phyloP scores from a whole-genome alignment of 768 basidiomycete genomes.

The Boletus huronensis region DNA sequence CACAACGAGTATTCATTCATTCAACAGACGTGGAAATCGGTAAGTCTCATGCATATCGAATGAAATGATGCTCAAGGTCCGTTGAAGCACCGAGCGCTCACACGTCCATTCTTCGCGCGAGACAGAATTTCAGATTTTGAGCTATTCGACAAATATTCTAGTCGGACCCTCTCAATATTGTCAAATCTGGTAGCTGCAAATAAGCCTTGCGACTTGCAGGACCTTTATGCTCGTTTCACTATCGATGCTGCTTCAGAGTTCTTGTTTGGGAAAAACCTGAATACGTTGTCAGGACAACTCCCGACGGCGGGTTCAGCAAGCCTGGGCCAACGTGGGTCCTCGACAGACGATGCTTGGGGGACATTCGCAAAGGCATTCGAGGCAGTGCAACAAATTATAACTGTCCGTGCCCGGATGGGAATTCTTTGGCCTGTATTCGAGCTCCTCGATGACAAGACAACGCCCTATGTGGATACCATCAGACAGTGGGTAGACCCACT shows the following conservation, averaged over 20 bases:
- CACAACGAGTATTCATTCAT: conserved; percentile 6
- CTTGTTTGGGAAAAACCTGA: conserved; percentile 62
- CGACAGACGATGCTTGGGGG: conserved; percentile 58
- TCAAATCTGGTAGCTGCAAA: conserved; percentile 36
- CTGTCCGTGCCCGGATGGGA: conserved; percentile 35
- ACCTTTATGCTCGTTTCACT: conserved; percentile 64
- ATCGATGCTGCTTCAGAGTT: conserved; percentile 73
- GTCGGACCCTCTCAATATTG: conserved; percentile 48
- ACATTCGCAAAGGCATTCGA: conserved; percentile 48
- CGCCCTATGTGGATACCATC: conserved; percentile 34
- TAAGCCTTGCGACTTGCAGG: conserved; percentile 60
- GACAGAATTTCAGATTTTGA: conserved; percentile 70
- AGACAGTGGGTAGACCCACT: conserved; percentile 57
- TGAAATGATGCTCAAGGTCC: conserved; percentile 3
- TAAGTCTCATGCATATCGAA: conserved; percentile 21
- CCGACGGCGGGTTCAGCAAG: conserved; percentile 45
- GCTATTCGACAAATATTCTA: conserved; percentile 55
- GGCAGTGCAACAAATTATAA: conserved; percentile 35
- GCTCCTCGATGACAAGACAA: conserved; percentile 37
- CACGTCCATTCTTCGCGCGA: conserved; percentile 73
- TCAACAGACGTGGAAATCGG: conserved; percentile 59
- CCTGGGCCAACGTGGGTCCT: conserved; percentile 58
- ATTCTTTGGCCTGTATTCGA: conserved; percentile 43
- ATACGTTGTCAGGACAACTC: conserved; percentile 54
- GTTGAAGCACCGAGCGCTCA: conserved; percentile 56